Base-by-base conservation (phyloP, 176 grass and related monocot genomes). In the Phoenix dactylifera region DNA sequence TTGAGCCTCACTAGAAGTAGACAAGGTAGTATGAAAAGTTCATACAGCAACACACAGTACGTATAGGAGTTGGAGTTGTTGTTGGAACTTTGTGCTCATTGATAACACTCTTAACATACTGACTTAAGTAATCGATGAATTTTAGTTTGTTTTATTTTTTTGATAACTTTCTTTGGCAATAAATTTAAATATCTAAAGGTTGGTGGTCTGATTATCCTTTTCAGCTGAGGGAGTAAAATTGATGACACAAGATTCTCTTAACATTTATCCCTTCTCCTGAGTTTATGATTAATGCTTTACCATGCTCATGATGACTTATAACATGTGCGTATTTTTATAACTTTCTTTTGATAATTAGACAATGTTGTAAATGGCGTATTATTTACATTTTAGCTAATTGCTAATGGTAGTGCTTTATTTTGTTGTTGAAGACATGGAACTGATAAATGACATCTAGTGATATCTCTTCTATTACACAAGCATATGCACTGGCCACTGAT, bases 221-320 rank as follows among this genome's bases (percentile, higher is more conserved):
- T 60, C 84, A 95, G 92, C 72, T 96, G 4, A 96, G 90, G 74
- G 87, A 96, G 66, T 96, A 90, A 64, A 96, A 29, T 96, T 82
- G 87, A 96, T 84, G 92, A 96, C 67, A 96, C 83, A 52, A 83
- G 87, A 90, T 68, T 88, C 88, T 66, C 88, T 96, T 74, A 90
- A 88, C 61, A 89, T 74, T 35, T 64, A n/a, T 24, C 22, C 0
- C 28, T 16, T n/a, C 49, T 57, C 4, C 18, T 64, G 28, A 29
- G 28, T 29, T 29, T 29, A 29, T 29, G 28, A 29, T 29, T 5
- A 29, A 29, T 29, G 28, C 28, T 29, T 29, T 29, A 29, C 28
- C 28, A 6, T 29, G 28, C 28, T 29, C 28, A 29, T 29, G 28
- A 29, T 29, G 28, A 6, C 28, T 29, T 29, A 5, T 29, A 29